Percentiles rank a stretch among this genome's conserved stretches.
phyloP scores from a whole-genome alignment of 2,329 filamentous ascomycete genomes.

The Stagonosporopsis rhizophila region DNA sequence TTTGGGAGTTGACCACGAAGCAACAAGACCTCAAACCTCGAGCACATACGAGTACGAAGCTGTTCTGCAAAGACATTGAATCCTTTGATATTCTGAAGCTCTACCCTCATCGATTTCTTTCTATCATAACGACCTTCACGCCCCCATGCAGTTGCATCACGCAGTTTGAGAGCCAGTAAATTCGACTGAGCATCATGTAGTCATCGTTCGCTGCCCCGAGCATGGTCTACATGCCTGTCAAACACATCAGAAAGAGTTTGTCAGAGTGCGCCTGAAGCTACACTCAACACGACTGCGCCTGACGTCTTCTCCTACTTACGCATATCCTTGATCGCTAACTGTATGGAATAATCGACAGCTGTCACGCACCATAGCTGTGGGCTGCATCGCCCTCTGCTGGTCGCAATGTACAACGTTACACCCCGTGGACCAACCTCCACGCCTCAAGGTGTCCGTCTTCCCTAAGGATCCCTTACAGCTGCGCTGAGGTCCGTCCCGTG shows the following conservation, averaged over 20 bases:
- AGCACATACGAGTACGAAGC: background rate
- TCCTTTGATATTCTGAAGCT: background rate
- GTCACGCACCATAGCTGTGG: background rate
- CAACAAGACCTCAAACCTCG: too few species aligned
- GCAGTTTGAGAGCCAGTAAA: background rate
- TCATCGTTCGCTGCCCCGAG: background rate
- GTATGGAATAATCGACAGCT: background rate
- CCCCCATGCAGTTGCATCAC: background rate
- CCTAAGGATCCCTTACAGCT: constrained; percentile 23
- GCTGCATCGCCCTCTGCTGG: background rate
- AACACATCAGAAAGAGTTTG: background rate
- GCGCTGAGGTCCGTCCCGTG: constrained; percentile 17
- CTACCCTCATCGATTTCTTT: background rate
- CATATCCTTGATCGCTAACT: background rate
- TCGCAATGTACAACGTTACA: background rate
- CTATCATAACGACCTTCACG: background rate
- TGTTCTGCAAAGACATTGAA: background rate
- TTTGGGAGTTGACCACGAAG: background rate
- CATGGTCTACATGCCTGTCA: background rate
- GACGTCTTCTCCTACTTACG: background rate
- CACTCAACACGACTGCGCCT: background rate
- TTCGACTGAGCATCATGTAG: background rate
- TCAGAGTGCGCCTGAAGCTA: background rate
- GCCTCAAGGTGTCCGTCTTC: background rate
- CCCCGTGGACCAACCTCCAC: background rate